phyloP scores from a whole-genome alignment of 2,329 filamentous ascomycete species.

The Purpureocillium lavendulum region DNA sequence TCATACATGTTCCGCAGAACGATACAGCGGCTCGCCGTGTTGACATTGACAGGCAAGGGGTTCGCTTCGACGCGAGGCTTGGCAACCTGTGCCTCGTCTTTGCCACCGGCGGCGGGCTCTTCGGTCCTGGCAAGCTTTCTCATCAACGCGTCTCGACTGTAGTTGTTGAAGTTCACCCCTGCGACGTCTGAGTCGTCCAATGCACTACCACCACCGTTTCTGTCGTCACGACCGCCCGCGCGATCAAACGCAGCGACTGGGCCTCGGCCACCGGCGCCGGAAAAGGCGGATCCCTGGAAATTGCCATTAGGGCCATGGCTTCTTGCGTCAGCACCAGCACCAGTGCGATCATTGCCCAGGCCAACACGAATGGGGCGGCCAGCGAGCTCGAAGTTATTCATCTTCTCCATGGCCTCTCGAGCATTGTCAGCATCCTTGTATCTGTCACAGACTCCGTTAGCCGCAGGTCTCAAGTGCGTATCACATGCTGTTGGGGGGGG shows the following conservation, averaged over 20 bases:
- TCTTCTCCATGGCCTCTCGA: conserved; percentile 91
- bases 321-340: conserved; percentile 81
- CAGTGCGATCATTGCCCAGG: conserved; percentile 99
- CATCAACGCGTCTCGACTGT: conserved; percentile 97
- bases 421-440: conserved; percentile 87
- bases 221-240: conserved; percentile 82
- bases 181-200: conserved; percentile 96
- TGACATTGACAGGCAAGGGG: conserved; percentile 75
- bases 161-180: conserved; percentile 99
- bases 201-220: conserved; percentile 84
- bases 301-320: conserved; percentile 70
- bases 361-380: conserved; percentile 96
- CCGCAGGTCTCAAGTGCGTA: neutral
- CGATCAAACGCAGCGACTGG: conserved; percentile 83
- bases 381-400: conserved; percentile 98
- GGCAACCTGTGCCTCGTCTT: conserved; percentile 61
- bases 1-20: conserved; percentile 95
- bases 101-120: conserved; percentile 57
- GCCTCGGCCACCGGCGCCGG: conserved; percentile 80
- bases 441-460: conserved; percentile 34
- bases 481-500: too few relatives aligned
- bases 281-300: conserved; percentile 87
- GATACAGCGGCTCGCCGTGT: conserved; percentile 88
- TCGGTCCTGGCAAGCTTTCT: conserved; percentile 95
- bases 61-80: conserved; percentile 75